These are phyloP conservation scores for Bolboschoenus planiculmis DNA, from an alignment of 176 grass and related monocot genomes.

Conservation along the genomic window DNA sequence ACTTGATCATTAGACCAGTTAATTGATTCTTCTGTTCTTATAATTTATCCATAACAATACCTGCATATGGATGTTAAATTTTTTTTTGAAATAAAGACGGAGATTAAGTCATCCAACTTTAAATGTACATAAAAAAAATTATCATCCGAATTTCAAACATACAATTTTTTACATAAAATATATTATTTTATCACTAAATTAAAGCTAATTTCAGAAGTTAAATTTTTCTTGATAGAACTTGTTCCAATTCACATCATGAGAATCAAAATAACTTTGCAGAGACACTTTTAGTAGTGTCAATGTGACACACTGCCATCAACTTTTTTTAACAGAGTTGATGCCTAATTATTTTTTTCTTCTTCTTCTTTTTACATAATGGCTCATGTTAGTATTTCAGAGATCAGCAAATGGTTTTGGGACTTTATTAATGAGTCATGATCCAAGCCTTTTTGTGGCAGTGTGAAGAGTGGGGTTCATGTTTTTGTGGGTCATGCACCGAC, in stretches of 20 bases:
- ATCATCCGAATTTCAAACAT: too few species aligned
- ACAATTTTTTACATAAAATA: too few species aligned
- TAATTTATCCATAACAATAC: too few species aligned
- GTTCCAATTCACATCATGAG: constrained; percentile 12
- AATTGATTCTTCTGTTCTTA: too few species aligned
- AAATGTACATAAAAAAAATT: too few species aligned
- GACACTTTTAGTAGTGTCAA: constrained; percentile 25
- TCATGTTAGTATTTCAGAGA: background rate
- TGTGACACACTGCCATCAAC: constrained; percentile 15
- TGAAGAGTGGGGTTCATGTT: constrained; percentile 11
- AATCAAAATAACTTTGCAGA: constrained; percentile 10
- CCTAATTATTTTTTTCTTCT: background rate
- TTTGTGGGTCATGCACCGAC: background rate
- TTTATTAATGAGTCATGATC: constrained; percentile 16
- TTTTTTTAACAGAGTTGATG: constrained; percentile 6
- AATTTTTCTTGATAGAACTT: background rate
- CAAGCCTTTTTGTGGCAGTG: constrained; percentile 12
- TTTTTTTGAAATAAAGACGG: too few species aligned
- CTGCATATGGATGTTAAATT: too few species aligned
- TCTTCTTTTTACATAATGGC: background rate
- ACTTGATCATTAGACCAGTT: too few species aligned
- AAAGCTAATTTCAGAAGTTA: too few species aligned
- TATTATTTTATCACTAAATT: too few species aligned
- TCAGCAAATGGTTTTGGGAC: background rate
- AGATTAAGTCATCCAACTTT: too few species aligned